Evolutionary conservation across 1,284 basidiomycete species (phyloP).

Genomic region (Blastosporella zonata): DNA sequence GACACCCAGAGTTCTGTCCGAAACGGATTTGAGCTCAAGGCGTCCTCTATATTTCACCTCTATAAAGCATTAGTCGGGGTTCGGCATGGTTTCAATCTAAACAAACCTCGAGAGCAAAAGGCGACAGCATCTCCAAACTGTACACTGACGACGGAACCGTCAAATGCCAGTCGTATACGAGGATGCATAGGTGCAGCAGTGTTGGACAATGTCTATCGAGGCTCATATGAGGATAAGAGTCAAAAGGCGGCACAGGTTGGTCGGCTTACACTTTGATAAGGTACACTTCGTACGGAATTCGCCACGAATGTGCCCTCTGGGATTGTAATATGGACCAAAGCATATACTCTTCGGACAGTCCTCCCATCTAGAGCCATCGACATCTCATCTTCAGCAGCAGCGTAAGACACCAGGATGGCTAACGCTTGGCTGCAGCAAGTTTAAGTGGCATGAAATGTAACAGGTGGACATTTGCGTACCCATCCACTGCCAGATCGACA

Average conservation of each 20-base stretch:
- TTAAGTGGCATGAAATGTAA: slow-evolving; percentile 8
- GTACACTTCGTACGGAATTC: slow-evolving; percentile 52
- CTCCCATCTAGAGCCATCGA: slow-evolving; percentile 40
- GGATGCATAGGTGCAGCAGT: slow-evolving; percentile 70
- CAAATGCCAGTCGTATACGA: slow-evolving; percentile 55
- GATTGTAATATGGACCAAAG: slow-evolving; percentile 49
- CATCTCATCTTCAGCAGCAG: slow-evolving; percentile 47
- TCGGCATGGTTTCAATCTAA: not conserved
- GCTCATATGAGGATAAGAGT: not conserved
- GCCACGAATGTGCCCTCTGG: slow-evolving; percentile 43
- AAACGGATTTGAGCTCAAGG: slow-evolving; percentile 64
- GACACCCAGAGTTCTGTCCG: slow-evolving; percentile 68
- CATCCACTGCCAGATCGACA: slow-evolving; percentile 62
- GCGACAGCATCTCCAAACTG: slow-evolving; percentile 79
- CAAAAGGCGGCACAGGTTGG: not conserved
- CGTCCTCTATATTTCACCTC: slow-evolving; percentile 71
- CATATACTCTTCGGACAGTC: slow-evolving; percentile 58
- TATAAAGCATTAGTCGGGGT: slow-evolving; percentile 25
- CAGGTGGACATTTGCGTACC: slow-evolving; percentile 35
- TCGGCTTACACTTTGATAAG: slow-evolving; percentile 69
- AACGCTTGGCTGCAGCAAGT: slow-evolving; percentile 45
- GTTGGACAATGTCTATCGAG: slow-evolving; percentile 47
- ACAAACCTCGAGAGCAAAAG: slow-evolving; percentile 60
- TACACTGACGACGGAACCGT: slow-evolving; percentile 55
- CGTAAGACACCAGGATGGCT: slow-evolving; percentile 66